Evolutionary conservation across 2,329 filamentous ascomycete genomes (phyloP), one percentile per base, ranked within the genome.

Genomic region (Coniochaeta ligniaria): DNA sequence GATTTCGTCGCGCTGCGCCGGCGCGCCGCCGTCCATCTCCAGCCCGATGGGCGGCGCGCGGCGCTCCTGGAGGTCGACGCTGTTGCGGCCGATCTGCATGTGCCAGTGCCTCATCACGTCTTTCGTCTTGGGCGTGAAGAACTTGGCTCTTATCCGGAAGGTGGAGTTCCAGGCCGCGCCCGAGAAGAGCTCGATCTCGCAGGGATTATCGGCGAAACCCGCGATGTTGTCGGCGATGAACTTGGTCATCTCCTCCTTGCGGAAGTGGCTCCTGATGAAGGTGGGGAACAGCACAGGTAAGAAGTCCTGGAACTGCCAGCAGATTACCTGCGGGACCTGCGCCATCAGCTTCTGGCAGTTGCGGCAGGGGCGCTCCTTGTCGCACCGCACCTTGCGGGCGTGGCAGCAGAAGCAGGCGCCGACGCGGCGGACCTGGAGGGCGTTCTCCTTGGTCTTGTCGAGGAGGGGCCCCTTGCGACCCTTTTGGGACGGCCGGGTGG

Each of bases 331-430:
- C 1, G 82, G 82, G 16, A 83, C 74, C 57, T 76, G 72, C 1
- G 74, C 68, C 59, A 76, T 75, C 59, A 84, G 75, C 69, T 82
- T 82, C 65, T 75, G 77, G 74, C 83, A 85, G 71, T 80, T 83
- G 69, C 78, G 78, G 71, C 83, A 85, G 0, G 83, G 81, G 54
- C 82, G 73, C 65, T 81, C 76, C 63, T 78, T 78, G 68, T 83
- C 81, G 63, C 83, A 85, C 68, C 80, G 81, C 59, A 85, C 83
- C 69, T 85, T 85, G 64, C 83, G 80, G 61, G 78, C 80, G 66
- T 83, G 81, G 66, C 83, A 85, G 71, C 81, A 83, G 72, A 85
- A 85, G 67, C 83, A 85, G 11, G 83, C 83, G 6, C 83, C 82
- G 5, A 76, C 69, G 35, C 81, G 76, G 17, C 83, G 77, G 12